Percentiles rank a stretch among this genome's conserved stretches.
phyloP scores from a whole-genome alignment of 1,284 basidiomycete genomes.

The Sphagnurus paluster region DNA sequence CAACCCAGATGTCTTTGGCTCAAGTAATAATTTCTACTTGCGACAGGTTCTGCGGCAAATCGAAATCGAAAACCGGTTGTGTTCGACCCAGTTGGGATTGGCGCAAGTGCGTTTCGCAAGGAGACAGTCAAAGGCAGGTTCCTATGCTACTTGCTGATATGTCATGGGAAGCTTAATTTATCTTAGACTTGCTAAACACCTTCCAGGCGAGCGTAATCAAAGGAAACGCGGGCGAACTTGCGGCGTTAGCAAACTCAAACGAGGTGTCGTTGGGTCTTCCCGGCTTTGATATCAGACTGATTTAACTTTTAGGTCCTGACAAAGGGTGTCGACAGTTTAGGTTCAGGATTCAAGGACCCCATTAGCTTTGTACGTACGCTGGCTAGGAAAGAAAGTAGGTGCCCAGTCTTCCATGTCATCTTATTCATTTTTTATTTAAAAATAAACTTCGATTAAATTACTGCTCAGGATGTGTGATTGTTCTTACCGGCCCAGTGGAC shows the following conservation, averaged over 20 bases:
- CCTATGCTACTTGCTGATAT: background rate
- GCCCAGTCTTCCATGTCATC: too few relatives aligned
- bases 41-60: slow-evolving; percentile 70
- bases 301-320: slow-evolving; percentile 55
- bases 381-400: slow-evolving; percentile 75
- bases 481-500: slow-evolving; percentile 82
- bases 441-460: background rate
- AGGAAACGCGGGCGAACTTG: slow-evolving; percentile 93
- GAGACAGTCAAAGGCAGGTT: slow-evolving; percentile 50
- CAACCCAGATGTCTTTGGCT: background rate
- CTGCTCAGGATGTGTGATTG: slow-evolving; percentile 71
- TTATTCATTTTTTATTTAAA: too few relatives aligned
- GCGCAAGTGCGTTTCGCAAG: slow-evolving; percentile 78
- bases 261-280: slow-evolving; percentile 49
- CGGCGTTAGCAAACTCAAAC: slow-evolving; percentile 68
- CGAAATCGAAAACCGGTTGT: slow-evolving; percentile 77
- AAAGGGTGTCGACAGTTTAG: slow-evolving; percentile 89
- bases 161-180: background rate
- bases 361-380: slow-evolving; percentile 67
- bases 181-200: slow-evolving; percentile 69
- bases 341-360: slow-evolving; percentile 77
- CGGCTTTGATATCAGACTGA: background rate
- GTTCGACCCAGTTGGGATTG: slow-evolving; percentile 94
- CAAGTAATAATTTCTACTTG: background rate
- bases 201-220: slow-evolving; percentile 95